phyloP scores from a whole-genome alignment of 768 basidiomycete species.

The Russula earlei region DNA sequence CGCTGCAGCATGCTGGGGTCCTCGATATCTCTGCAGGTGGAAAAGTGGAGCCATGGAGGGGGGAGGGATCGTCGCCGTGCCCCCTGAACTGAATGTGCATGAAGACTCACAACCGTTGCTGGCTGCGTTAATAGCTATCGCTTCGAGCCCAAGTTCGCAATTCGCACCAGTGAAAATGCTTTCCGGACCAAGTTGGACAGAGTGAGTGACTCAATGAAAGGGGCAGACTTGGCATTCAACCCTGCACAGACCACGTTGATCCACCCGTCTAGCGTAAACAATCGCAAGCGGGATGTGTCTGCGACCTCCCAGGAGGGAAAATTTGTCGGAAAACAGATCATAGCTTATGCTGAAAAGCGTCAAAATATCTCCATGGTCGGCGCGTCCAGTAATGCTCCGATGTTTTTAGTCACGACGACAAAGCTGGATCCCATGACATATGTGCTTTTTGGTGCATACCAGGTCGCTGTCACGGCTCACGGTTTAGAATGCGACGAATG shows the following conservation, averaged over 20 bases:
- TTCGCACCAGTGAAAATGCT: constrained; percentile 57
- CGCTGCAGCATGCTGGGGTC: constrained; percentile 71
- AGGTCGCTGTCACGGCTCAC: constrained; percentile 54
- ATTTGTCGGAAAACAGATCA: constrained; percentile 57
- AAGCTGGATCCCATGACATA: constrained; percentile 83
- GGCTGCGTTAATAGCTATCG: constrained; percentile 75
- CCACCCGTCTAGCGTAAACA: constrained; percentile 82
- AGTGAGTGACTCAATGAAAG: constrained; percentile 34
- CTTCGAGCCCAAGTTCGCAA: constrained; percentile 85
- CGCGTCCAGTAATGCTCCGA: constrained; percentile 32
- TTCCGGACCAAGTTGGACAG: constrained; percentile 76
- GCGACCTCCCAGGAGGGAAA: constrained; percentile 24
- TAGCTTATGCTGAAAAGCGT: constrained; percentile 77
- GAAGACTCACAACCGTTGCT: constrained; percentile 67
- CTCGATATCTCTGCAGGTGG: constrained; percentile 75
- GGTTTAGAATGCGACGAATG: constrained; percentile 86
- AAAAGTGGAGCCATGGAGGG: constrained; percentile 26
- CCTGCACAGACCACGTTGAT: constrained; percentile 57
- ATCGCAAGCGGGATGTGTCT: constrained; percentile 44
- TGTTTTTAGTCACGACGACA: constrained; percentile 73
- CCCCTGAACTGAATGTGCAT: constrained; percentile 61
- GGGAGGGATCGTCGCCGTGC: constrained; percentile 37
- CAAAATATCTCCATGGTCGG: constrained; percentile 52
- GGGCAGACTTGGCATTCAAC: constrained; percentile 9
- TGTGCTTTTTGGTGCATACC: constrained; percentile 83